Conservation (phyloP, 148 eudicot genomes). For the Bassia scoparia region DNA sequence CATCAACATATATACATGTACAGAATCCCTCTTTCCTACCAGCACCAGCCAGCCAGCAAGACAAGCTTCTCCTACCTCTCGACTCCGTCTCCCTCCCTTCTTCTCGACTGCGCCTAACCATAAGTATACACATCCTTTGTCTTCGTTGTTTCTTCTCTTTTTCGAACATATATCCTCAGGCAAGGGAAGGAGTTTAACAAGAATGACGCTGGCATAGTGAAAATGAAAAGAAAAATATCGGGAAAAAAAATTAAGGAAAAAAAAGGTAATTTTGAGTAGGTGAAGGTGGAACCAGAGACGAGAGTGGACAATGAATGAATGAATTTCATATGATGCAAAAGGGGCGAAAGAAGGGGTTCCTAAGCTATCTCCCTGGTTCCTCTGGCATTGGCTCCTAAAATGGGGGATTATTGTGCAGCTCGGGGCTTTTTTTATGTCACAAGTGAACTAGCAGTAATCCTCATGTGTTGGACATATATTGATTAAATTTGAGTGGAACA, state of each 20-base stretch:
- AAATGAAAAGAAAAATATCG: slow-evolving; percentile 10
- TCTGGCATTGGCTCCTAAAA: slow-evolving; percentile 30
- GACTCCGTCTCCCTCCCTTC: slow-evolving; percentile 1
- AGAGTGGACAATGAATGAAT: slow-evolving; percentile 52
- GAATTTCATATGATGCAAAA: slow-evolving; percentile 30
- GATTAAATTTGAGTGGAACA: slow-evolving; percentile 23
- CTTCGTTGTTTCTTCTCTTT: background rate
- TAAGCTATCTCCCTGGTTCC: slow-evolving; percentile 34
- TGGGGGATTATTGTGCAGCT: slow-evolving; percentile 41
- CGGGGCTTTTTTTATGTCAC: slow-evolving; percentile 31
- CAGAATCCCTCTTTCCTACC: slow-evolving; percentile 38
- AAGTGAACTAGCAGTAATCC: slow-evolving; percentile 21
- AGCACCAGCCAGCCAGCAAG: slow-evolving; percentile 35
- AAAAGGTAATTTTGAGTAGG: slow-evolving; percentile 14
- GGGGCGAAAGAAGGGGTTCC: slow-evolving; percentile 24
- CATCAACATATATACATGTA: slow-evolving; percentile 51
- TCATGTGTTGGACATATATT: slow-evolving; percentile 12
- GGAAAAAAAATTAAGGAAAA: background rate
- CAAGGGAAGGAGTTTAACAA: slow-evolving; percentile 11
- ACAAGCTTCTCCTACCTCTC: too few relatives aligned
- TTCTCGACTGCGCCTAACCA: slow-evolving; percentile 3
- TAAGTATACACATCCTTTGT: slow-evolving; percentile 22
- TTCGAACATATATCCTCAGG: background rate
- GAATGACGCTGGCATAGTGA: slow-evolving; percentile 19
- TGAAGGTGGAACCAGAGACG: slow-evolving; percentile 30